Percentiles rank a stretch among this genome's conserved stretches.
Conservation (phyloP, 495 filamentous ascomycete genomes). For the Trichoderma virens region DNA sequence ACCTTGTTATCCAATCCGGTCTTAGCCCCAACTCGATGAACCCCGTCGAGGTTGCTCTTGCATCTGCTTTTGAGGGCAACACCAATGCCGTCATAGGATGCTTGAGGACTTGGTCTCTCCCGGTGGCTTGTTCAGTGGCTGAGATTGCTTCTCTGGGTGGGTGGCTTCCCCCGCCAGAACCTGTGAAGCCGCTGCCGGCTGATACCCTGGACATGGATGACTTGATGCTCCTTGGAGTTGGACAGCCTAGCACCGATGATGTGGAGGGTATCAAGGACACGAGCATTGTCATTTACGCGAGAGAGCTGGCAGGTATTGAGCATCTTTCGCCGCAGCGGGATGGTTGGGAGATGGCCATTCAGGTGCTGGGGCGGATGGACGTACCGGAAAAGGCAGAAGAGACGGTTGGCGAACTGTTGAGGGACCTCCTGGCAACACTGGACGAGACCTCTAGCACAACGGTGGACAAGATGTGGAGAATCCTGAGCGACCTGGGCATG, state of each 20-base stretch:
- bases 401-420: slow-evolving; percentile 46
- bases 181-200: slow-evolving; percentile 33
- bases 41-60: slow-evolving; percentile 68
- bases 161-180: slow-evolving; percentile 58
- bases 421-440: slow-evolving; percentile 54
- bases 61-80: slow-evolving; percentile 70
- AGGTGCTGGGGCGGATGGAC: slow-evolving; percentile 66
- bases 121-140: slow-evolving; percentile 64
- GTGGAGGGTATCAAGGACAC: slow-evolving; percentile 59
- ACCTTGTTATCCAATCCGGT: slow-evolving; percentile 34
- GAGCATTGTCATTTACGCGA: slow-evolving; percentile 66
- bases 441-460: slow-evolving; percentile 54
- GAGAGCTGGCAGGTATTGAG: slow-evolving; percentile 40
- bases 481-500: slow-evolving; percentile 65
- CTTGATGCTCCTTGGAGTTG: slow-evolving; percentile 16
- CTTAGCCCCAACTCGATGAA: slow-evolving; percentile 67
- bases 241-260: slow-evolving; percentile 20
- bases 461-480: slow-evolving; percentile 65
- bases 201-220: slow-evolving; percentile 46
- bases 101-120: slow-evolving; percentile 68
- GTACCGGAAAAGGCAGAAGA: slow-evolving; percentile 55
- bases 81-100: slow-evolving; percentile 64
- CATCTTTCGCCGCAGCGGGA: slow-evolving; percentile 38
- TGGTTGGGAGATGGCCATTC: slow-evolving; percentile 82
- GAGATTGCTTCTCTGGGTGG: slow-evolving; percentile 67